Base-by-base conservation (phyloP, 164 flowering plant species). In the Nymphaea colorata region DNA sequence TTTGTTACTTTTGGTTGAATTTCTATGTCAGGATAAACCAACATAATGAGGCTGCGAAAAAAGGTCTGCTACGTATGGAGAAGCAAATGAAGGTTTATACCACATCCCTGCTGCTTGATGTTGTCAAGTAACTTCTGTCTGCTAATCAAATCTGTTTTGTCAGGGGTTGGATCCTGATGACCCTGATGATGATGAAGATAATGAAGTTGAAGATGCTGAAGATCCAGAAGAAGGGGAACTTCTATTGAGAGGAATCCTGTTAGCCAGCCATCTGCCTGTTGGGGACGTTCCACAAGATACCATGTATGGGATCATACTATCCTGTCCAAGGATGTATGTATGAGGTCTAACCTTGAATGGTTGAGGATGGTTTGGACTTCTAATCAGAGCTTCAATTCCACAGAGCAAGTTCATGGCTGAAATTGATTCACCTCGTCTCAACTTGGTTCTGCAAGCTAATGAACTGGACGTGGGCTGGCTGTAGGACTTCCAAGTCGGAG, bases 161-260 rank as follows among this genome's bases (percentile, higher is more conserved):
- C 68, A 94, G 99, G 99, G 99, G 69, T 79, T 94, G 74, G 99
- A 94, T 79, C 99, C 99, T 3, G 99, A 94, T 84, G 99, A 97
- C 59, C 90, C 89, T 36, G 99, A 94, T 69, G 98, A 91, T 44
- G 96, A 94, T 60, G 99, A 93, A 72, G 96, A 91, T 47, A 93
- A 93, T 77, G 98, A 94, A 55, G 92, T 77, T 18, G 98, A 88
- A 11, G 98, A 90, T 77, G 95, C 79, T 51, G 97, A 88, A 74
- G 97, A 91, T 63, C 87, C 71, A 62, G 98, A 89, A 73, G 98
- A 93, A 44, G 69, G 83, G 17, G 96, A 93, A 62, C 84, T 86
- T 64, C 61, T 86, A 53, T 90, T 90, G 81, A 86, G 57, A 8
- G 57, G 57, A 51, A 51, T 51, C 3, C 14, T 51, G 57, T 51